Percentiles rank a stretch among this genome's conserved stretches.
These are phyloP conservation scores for Xylariaceae sp. DNA, from an alignment of 2,329 filamentous ascomycete genomes.

Conservation along the genomic window DNA sequence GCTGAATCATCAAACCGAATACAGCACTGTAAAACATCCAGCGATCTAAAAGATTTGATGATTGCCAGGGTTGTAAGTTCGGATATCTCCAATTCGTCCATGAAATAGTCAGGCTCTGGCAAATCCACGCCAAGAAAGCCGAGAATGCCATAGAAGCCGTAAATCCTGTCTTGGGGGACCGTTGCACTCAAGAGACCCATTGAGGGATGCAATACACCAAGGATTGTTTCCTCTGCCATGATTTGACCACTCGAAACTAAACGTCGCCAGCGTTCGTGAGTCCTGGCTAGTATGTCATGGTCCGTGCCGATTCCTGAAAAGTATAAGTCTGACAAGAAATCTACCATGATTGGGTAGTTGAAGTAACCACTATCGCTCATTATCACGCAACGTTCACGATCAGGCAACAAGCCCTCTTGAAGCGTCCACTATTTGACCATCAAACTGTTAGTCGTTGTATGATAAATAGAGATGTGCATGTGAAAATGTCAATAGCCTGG, in stretches of 20 bases:
- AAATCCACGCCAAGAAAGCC: background rate
- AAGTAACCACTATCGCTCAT: background rate
- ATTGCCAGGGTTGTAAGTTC: background rate
- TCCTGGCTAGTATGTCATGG: background rate
- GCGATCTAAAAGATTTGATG: background rate
- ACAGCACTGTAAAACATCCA: background rate
- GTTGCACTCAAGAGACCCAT: background rate
- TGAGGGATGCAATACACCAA: background rate
- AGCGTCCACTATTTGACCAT: background rate
- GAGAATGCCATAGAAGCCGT: slow-evolving; percentile 1
- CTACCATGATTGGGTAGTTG: background rate
- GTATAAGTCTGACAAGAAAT: background rate
- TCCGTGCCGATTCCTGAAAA: background rate
- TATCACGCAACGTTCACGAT: background rate
- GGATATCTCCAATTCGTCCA: background rate
- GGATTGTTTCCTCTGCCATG: background rate
- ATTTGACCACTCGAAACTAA: background rate
- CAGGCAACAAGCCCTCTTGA: background rate
- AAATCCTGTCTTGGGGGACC: slow-evolving; percentile 3
- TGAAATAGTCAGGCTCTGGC: background rate
- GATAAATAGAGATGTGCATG: background rate
- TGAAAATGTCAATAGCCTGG: background rate
- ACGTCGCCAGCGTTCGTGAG: background rate
- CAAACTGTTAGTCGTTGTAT: background rate
- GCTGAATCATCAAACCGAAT: background rate